A percentile compares a stretch with the other conserved stretches of the same genome.
phyloP scores from a whole-genome alignment of 2,329 filamentous ascomycete species.

The Pyrenochaeta sp. region DNA sequence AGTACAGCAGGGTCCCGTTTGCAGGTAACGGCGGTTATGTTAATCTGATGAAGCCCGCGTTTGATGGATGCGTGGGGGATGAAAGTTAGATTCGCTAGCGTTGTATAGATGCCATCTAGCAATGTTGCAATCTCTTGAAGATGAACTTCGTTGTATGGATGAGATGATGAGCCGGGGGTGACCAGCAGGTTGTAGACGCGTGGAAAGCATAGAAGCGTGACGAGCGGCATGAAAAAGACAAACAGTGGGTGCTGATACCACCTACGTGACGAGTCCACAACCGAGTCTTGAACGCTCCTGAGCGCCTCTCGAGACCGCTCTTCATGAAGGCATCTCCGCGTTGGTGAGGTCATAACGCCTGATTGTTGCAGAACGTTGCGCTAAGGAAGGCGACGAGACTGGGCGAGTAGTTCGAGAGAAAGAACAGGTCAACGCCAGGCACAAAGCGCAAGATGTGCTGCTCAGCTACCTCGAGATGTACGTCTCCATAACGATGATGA shows the following conservation, averaged over 20 bases:
- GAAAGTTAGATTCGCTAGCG: constrained; percentile 19
- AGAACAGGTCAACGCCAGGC: no score
- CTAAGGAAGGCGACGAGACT: no score
- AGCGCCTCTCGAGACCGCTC: not conserved
- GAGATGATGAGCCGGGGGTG: not conserved
- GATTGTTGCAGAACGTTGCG: no score
- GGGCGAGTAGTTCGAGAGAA: no score
- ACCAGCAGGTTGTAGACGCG: constrained; percentile 6
- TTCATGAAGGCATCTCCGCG: not conserved
- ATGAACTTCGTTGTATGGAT: constrained; percentile 13
- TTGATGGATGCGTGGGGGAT: constrained; percentile 20
- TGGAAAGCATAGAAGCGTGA: constrained; percentile 8
- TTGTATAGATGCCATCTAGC: constrained; percentile 22
- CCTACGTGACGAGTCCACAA: not conserved
- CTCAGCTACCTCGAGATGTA: no score
- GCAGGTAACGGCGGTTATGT: constrained; percentile 15
- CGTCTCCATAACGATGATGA: no score
- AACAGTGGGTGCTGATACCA: constrained; percentile 19
- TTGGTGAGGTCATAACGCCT: not conserved
- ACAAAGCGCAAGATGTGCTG: no score
- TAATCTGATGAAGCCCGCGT: constrained; percentile 24
- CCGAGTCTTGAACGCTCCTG: not conserved
- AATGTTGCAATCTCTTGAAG: constrained; percentile 16
- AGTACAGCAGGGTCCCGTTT: constrained; percentile 14
- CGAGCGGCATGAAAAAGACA: constrained; percentile 14